These are phyloP conservation scores for Lindgomyces ingoldianus DNA, from an alignment of 495 filamentous ascomycete genomes.

Conservation along the genomic window DNA sequence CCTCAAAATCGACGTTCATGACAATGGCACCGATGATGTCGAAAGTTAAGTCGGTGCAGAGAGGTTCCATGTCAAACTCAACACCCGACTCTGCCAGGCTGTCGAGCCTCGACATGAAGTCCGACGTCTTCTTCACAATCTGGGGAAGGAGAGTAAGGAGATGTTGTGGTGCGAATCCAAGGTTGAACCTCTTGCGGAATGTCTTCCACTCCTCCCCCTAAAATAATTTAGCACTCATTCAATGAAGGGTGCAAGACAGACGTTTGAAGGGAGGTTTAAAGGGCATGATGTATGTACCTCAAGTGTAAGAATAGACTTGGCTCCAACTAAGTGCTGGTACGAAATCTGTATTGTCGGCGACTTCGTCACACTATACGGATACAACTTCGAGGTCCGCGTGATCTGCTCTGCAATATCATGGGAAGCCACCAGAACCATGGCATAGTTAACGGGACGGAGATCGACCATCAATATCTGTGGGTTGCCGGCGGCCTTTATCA, in stretches of 20 bases:
- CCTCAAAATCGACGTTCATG: conserved; percentile 20
- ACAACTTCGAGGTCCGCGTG: conserved; percentile 42
- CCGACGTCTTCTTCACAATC: conserved; percentile 31
- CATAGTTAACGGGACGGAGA: conserved; percentile 44
- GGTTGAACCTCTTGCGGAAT: conserved; percentile 34
- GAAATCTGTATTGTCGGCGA: conserved; percentile 41
- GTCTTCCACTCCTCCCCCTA: conserved; percentile 29
- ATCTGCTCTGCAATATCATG: conserved; percentile 39
- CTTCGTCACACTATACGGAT: conserved; percentile 51
- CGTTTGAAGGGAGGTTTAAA: not conserved
- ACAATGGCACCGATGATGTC: conserved; percentile 37
- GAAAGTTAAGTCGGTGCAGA: conserved; percentile 34
- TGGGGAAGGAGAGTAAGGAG: conserved; percentile 31
- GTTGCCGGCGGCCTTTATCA: conserved; percentile 6
- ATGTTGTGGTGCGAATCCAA: conserved; percentile 36
- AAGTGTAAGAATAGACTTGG: conserved; percentile 42
- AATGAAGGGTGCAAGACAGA: not conserved
- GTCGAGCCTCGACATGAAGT: conserved; percentile 31
- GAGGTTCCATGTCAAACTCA: conserved; percentile 28
- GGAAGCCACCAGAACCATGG: conserved; percentile 36
- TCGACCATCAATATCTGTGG: conserved; percentile 22
- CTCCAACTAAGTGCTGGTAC: conserved; percentile 45
- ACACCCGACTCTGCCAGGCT: conserved; percentile 17
- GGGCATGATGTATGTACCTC: conserved; percentile 37
- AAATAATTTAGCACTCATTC: not conserved